Evolutionary conservation across 371 early-diverging fungal genomes (phyloP).

Genomic region (Mortierella sp.): DNA sequence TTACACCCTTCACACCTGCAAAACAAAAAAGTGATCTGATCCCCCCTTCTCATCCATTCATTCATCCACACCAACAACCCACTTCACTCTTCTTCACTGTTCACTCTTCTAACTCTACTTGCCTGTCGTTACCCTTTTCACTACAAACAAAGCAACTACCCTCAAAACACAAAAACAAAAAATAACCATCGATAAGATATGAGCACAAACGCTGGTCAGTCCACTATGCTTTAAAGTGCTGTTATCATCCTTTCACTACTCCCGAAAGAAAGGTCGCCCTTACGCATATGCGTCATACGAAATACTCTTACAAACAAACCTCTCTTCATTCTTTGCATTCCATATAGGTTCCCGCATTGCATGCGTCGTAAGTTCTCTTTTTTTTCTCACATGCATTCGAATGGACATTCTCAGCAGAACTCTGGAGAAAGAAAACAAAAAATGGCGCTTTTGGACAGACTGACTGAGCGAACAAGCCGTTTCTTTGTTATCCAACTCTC

Average conservation of each 20-base stretch:
- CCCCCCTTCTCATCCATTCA: not conserved
- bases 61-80: not conserved
- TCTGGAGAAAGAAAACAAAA: not conserved
- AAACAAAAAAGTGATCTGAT: not conserved
- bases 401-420: not conserved
- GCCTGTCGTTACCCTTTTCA: not conserved
- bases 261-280: too few relatives aligned
- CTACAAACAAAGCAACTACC: not conserved
- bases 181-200: not conserved
- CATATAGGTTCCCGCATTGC: constrained; percentile 75
- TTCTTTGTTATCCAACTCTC: too few relatives aligned
- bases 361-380: constrained; percentile 69
- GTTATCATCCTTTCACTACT: not conserved
- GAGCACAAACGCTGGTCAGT: constrained; percentile 12
- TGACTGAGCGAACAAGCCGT: too few relatives aligned
- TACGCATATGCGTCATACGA: not conserved
- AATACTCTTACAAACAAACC: not conserved
- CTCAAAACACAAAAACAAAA: not conserved
- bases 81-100: not conserved
- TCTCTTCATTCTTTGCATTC: not conserved
- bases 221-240: not conserved
- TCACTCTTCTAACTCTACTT: not conserved
- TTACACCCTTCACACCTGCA: not conserved
- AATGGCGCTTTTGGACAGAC: too few relatives aligned
- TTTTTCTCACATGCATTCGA: not conserved